Evolutionary conservation across 2,329 filamentous ascomycete genomes (phyloP).

Genomic region (Monosporascus sp.): DNA sequence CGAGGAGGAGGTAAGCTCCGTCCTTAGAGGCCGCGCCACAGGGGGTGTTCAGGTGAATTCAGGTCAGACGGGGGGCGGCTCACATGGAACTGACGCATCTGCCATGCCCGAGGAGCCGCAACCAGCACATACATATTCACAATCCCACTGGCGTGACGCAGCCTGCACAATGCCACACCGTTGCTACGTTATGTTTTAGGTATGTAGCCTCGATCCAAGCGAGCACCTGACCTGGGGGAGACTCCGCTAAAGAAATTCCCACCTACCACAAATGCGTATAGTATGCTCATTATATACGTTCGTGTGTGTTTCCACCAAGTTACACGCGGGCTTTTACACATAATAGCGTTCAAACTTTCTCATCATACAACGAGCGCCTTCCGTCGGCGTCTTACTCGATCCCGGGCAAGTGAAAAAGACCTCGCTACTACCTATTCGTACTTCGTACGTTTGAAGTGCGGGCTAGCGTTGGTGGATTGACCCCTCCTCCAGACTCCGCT

Average conservation of each 20-base stretch:
- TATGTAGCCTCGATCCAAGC: too few species aligned
- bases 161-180: too few species aligned
- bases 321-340: background rate
- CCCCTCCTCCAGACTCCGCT: background rate
- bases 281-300: too few species aligned
- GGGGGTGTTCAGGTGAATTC: background rate
- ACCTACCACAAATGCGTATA: too few species aligned
- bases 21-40: background rate
- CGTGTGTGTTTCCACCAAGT: too few species aligned
- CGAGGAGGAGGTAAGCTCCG: background rate
- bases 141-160: background rate
- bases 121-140: background rate
- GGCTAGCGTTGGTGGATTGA: background rate
- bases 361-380: background rate
- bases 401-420: background rate
- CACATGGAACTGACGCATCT: background rate
- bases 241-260: too few species aligned
- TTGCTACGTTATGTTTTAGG: too few species aligned
- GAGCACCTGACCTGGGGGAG: too few species aligned
- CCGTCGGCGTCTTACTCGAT: background rate
- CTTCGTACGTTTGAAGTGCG: background rate
- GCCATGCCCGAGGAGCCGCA: background rate
- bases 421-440: background rate
- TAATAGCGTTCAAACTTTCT: background rate
- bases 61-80: background rate